A percentile compares a stretch with the other conserved stretches of the same genome.
Evolutionary conservation across 202 grass and related monocot genomes (phyloP).

Genomic region (Setaria italica): DNA sequence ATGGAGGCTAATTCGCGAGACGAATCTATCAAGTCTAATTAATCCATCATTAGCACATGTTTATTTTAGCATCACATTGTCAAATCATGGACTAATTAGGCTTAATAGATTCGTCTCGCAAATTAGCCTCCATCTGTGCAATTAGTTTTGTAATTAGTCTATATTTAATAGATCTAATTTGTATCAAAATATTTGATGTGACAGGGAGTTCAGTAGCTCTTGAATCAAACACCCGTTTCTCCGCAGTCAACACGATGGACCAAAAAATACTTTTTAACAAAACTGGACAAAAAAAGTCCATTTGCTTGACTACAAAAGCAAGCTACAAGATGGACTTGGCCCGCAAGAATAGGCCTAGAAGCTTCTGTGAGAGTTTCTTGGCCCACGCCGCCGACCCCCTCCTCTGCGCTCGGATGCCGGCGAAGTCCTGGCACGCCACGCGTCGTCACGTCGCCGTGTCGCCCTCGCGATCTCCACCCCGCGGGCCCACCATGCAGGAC

Average conservation of each 20-base stretch:
- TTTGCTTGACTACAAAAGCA: neutral
- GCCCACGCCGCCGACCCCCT: neutral
- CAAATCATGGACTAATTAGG: too few relatives aligned
- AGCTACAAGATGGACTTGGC: neutral
- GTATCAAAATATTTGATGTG: too few relatives aligned
- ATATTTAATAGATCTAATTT: too few relatives aligned
- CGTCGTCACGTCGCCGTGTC: neutral
- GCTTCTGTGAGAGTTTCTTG: neutral
- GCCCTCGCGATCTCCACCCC: slow-evolving; percentile 13
- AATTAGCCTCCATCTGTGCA: too few relatives aligned
- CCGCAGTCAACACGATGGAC: neutral
- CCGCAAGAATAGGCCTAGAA: neutral
- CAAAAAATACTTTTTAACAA: neutral
- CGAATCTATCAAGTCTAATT: too few relatives aligned
- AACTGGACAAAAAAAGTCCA: neutral
- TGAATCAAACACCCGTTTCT: too few relatives aligned
- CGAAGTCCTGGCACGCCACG: slow-evolving; percentile 8
- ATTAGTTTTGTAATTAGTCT: too few relatives aligned
- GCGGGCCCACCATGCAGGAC: neutral
- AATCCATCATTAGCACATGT: too few relatives aligned
- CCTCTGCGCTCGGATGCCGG: neutral
- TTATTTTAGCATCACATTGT: too few relatives aligned
- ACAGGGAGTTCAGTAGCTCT: too few relatives aligned
- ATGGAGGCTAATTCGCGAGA: too few relatives aligned
- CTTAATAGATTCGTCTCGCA: too few relatives aligned